Base-by-base conservation (phyloP, 495 filamentous ascomycete genomes). In the Penicillium taxi region DNA sequence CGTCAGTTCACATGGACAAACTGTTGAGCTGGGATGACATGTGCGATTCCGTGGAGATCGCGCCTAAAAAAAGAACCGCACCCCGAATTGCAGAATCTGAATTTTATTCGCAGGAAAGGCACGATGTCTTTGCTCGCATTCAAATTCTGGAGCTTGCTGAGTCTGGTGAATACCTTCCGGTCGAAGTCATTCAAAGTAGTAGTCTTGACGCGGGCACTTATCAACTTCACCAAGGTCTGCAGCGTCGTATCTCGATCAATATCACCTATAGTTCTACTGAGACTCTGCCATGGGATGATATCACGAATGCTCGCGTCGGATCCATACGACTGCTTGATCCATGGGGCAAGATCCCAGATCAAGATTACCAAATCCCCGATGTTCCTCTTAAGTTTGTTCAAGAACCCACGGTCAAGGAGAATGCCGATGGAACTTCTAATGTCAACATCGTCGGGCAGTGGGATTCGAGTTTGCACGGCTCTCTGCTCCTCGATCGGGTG, bases 11-110 rank as follows among this genome's bases (percentile, higher is more conserved):
- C 56, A 74, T 99, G 5, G 91, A 99, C 53, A 96, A 94, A 60
- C 71, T 99, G 23, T 74, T 99, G 4, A 96, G 93, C 59, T 99
- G 91, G 91, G 91, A 99, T 58, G 93, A 95, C 52, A 95, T 99
- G 78, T 75, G 87, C 29, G 90, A 96, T 51, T 64, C 62, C 21
- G 56, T 59, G 5, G 67, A 66, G 17, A 40, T 48, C 6, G 41
- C 50, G 4, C 72, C 78, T 8, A 70, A 76, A 41, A 77, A 80
- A 49, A 69, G 72, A 20, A 82, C 80, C 50, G 68, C 68, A 23
- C 77, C 88, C 5, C 72, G 91, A 14, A 77, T 99, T 46, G 80
- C 84, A 25, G 91, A 99, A 57, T 77, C 81, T 1, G 87, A 96
- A 44, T 99, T 88, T 55, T 94, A 82, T 50, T 86, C 77, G 1